Percentiles rank a stretch among this genome's conserved stretches.
phyloP scores from a whole-genome alignment of 139 green algal species.

The Zygnema circumcarinatum region DNA sequence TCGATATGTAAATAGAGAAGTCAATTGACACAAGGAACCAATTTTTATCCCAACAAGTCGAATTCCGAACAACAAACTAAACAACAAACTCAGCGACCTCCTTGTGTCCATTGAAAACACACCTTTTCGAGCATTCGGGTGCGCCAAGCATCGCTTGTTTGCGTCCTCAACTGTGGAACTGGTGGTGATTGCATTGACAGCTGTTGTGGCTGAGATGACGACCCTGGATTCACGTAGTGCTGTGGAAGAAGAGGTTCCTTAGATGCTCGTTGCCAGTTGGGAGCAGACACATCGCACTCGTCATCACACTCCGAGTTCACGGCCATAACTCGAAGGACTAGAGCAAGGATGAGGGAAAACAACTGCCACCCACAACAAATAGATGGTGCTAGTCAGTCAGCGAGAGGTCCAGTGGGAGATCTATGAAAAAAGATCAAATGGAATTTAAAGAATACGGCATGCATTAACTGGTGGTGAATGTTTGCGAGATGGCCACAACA shows the following conservation, averaged over 20 bases:
- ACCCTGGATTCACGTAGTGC: background rate
- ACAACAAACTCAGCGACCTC: background rate
- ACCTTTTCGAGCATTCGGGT: slow-evolving; percentile 27
- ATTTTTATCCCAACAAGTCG: background rate
- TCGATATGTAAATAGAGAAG: no score
- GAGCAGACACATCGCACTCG: background rate
- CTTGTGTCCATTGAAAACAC: background rate
- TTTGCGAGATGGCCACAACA: background rate
- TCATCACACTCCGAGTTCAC: slow-evolving; percentile 6
- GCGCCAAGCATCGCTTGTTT: slow-evolving; percentile 15
- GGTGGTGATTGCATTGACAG: background rate
- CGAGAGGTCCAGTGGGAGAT: background rate
- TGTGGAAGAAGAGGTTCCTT: background rate
- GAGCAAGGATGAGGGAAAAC: slow-evolving; percentile 16
- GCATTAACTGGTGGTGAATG: background rate
- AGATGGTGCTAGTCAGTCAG: background rate
- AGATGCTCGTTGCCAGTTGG: background rate
- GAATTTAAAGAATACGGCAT: background rate
- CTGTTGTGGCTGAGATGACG: background rate
- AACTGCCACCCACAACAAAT: background rate
- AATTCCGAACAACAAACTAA: background rate
- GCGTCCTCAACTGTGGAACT: background rate
- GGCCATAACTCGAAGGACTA: slow-evolving; percentile 13
- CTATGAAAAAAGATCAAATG: background rate
- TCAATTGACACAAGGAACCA: no score